Evolutionary conservation across 2,329 filamentous ascomycete species (phyloP).

Genomic region (Colletotrichum nymphaeae): DNA sequence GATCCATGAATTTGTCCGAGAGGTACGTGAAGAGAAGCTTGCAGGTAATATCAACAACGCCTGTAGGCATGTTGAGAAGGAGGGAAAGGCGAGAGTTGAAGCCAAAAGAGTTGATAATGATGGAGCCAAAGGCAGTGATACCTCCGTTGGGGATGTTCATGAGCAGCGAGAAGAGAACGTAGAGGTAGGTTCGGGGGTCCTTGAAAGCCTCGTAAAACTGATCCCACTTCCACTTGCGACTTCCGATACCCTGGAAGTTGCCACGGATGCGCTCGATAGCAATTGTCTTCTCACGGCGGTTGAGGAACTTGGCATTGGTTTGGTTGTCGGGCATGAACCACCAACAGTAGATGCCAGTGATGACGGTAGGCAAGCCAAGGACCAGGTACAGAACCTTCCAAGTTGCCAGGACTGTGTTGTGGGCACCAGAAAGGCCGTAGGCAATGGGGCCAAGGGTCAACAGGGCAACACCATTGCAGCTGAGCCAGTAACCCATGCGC

Average conservation of each 20-base stretch:
- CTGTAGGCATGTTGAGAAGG: constrained; percentile 38
- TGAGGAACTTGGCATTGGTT: constrained; percentile 69
- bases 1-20: constrained; percentile 41
- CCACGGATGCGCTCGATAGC: constrained; percentile 60
- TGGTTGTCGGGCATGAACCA: constrained; percentile 64
- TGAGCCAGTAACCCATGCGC: constrained; percentile 42
- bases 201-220: constrained; percentile 56
- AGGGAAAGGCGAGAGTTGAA: constrained; percentile 30
- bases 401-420: constrained; percentile 27
- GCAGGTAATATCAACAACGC: constrained; percentile 35
- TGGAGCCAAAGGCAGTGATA: constrained; percentile 35
- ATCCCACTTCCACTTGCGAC: constrained; percentile 56
- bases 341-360: constrained; percentile 36
- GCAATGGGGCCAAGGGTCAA: constrained; percentile 38
- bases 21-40: constrained; percentile 42
- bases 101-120: constrained; percentile 38
- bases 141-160: constrained; percentile 39
- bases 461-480: constrained; percentile 38
- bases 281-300: constrained; percentile 61
- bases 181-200: constrained; percentile 65
- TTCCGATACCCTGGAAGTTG: constrained; percentile 63
- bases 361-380: constrained; percentile 42
- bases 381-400: constrained; percentile 43
- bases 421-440: constrained; percentile 38
- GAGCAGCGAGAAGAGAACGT: constrained; percentile 58